Conservation (phyloP, 441 rosid species). For the Jatropha multifida region DNA sequence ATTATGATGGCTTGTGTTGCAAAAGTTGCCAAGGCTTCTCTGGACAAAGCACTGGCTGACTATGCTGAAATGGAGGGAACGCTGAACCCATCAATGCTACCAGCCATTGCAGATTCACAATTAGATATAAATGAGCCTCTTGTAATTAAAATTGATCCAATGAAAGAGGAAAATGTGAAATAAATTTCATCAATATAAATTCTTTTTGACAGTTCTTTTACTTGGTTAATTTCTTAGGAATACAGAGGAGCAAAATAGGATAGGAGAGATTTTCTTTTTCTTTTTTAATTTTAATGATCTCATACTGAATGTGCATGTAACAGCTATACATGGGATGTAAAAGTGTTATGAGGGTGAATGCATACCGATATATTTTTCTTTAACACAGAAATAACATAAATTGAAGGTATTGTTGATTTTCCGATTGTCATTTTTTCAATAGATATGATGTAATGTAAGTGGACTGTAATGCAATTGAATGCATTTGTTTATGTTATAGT, state of each 20-base stretch:
- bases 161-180: not conserved
- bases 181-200: not conserved
- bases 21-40: not conserved
- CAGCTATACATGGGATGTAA: not conserved
- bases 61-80: not conserved
- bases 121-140: not conserved
- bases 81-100: not conserved
- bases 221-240: not conserved
- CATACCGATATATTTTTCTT: not conserved
- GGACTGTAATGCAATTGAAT: too few relatives aligned
- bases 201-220: not conserved
- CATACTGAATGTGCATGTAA: too few relatives aligned
- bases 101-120: not conserved
- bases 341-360: not conserved
- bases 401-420: too few relatives aligned
- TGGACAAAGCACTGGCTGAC: slow-evolving; percentile 2
- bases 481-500: too few relatives aligned
- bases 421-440: too few relatives aligned
- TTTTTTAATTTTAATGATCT: too few relatives aligned
- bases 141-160: not conserved
- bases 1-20: not conserved
- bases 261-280: not conserved
- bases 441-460: too few relatives aligned
- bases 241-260: not conserved
- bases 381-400: too few relatives aligned